These are phyloP conservation scores for Strobilomyces confusus DNA, from an alignment of 768 basidiomycete species.

Conservation along the genomic window DNA sequence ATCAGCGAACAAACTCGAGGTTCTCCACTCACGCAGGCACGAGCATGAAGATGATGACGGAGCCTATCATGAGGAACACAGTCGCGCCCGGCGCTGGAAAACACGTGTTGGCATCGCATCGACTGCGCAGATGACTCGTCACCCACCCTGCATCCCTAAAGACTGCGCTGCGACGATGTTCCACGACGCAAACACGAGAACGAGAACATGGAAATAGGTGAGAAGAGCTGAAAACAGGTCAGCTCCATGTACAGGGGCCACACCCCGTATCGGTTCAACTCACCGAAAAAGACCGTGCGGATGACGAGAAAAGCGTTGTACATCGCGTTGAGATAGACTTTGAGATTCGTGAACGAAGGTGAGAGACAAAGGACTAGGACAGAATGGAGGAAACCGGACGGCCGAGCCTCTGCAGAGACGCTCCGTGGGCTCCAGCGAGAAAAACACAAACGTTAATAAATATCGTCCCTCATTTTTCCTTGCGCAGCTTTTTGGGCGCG, in stretches of 20 bases:
- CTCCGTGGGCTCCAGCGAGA: neutral
- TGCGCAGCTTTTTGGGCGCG: neutral
- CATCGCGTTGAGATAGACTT: conserved; percentile 31
- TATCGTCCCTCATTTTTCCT: conserved; percentile 8
- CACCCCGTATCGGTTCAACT: conserved; percentile 15
- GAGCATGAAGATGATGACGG: conserved; percentile 33
- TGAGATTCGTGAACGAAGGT: conserved; percentile 5
- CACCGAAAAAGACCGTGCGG: conserved; percentile 57
- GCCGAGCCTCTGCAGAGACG: conserved; percentile 22
- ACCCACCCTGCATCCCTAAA: conserved; percentile 37
- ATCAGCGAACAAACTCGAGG: neutral
- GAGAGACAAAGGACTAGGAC: neutral
- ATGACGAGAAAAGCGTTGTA: conserved; percentile 52
- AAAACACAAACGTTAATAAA: conserved; percentile 6
- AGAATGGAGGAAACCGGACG: conserved; percentile 2
- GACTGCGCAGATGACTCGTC: neutral
- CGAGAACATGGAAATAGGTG: conserved; percentile 46
- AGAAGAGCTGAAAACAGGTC: conserved; percentile 34
- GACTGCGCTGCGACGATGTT: conserved; percentile 41
- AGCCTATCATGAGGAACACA: conserved; percentile 46
- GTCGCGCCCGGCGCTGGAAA: conserved; percentile 44
- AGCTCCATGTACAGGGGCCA: neutral
- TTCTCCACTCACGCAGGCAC: conserved; percentile 28
- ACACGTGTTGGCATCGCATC: neutral
- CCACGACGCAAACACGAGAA: conserved; percentile 57